A percentile compares a stretch with the other conserved stretches of the same genome.
Evolutionary conservation across 2,329 filamentous ascomycete genomes (phyloP).

Genomic region (Fusarium ramigenum): DNA sequence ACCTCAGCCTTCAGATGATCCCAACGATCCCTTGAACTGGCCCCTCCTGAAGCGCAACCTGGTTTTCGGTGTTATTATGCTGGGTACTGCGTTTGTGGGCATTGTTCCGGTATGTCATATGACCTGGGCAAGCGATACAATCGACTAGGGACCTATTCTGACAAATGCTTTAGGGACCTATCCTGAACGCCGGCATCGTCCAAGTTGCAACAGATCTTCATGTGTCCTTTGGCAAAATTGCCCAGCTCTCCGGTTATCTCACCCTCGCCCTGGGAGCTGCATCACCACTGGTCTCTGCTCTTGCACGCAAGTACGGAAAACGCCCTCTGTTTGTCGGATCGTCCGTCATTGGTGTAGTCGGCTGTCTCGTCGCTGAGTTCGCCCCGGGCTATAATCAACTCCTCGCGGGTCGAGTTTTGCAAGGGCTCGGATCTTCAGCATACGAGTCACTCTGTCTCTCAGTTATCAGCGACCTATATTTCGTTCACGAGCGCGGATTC

Average conservation of each 20-base stretch:
- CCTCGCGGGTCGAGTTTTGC: not conserved
- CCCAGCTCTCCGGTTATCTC: slow-evolving; percentile 12
- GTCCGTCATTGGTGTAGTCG: not conserved
- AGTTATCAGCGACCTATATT: slow-evolving; percentile 12
- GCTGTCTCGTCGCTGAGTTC: slow-evolving; percentile 6
- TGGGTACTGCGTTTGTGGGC: not conserved
- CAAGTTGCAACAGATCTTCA: not conserved
- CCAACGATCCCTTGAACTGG: slow-evolving; percentile 22
- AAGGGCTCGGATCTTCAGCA: slow-evolving; percentile 1
- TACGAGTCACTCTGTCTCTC: slow-evolving; percentile 13
- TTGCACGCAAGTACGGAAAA: slow-evolving; percentile 16
- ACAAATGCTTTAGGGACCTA: not conserved
- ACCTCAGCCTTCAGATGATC: slow-evolving; percentile 16
- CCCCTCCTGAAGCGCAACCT: not conserved
- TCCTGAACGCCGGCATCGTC: slow-evolving; percentile 11
- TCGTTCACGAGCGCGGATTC: slow-evolving; percentile 16
- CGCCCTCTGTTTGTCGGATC: slow-evolving; percentile 14
- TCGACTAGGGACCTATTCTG: not conserved
- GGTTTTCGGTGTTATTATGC: slow-evolving; percentile 1
- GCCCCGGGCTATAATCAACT: not conserved
- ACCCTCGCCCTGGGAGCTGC: not conserved
- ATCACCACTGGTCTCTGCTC: slow-evolving; percentile 2
- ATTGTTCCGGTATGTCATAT: not conserved
- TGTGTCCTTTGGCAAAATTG: slow-evolving; percentile 1
- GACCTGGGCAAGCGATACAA: too few species aligned